Evolutionary conservation across 768 basidiomycete species (phyloP).

Genomic region (Filobasidium wieringae): DNA sequence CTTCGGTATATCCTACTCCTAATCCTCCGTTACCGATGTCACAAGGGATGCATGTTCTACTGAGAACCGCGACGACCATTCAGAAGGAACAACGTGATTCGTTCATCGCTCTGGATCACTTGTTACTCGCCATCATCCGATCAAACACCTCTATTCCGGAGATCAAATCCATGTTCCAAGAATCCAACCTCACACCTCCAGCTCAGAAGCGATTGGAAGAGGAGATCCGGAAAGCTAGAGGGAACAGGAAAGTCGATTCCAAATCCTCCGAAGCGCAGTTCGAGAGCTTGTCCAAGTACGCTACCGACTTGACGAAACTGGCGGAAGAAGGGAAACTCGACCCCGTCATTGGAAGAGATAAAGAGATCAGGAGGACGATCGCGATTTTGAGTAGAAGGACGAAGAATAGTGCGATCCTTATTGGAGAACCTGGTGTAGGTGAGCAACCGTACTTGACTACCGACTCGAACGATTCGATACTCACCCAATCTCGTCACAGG

Average conservation of each 20-base stretch:
- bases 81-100: conserved; percentile 69
- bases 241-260: conserved; percentile 72
- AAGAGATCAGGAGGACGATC: conserved; percentile 74
- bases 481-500: neutral
- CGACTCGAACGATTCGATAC: neutral
- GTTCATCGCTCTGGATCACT: conserved; percentile 85
- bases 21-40: conserved; percentile 58
- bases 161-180: conserved; percentile 60
- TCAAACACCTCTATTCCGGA: conserved; percentile 45
- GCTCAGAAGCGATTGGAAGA: conserved; percentile 26
- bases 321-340: conserved; percentile 42
- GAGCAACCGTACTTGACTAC: neutral
- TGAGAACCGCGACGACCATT: conserved; percentile 62
- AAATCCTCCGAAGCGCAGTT: conserved; percentile 83
- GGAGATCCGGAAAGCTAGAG: conserved; percentile 45
- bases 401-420: conserved; percentile 93
- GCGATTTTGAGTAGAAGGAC: conserved; percentile 71
- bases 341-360: conserved; percentile 49
- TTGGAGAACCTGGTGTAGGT: conserved; percentile 78
- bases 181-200: conserved; percentile 48
- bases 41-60: conserved; percentile 48
- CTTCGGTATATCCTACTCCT: conserved; percentile 72
- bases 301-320: conserved; percentile 39
- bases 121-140: conserved; percentile 72
- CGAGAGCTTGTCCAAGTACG: conserved; percentile 69